Conservation (phyloP, 1,139 yeast genomes). For the Wickerhamomyces sp. region DNA sequence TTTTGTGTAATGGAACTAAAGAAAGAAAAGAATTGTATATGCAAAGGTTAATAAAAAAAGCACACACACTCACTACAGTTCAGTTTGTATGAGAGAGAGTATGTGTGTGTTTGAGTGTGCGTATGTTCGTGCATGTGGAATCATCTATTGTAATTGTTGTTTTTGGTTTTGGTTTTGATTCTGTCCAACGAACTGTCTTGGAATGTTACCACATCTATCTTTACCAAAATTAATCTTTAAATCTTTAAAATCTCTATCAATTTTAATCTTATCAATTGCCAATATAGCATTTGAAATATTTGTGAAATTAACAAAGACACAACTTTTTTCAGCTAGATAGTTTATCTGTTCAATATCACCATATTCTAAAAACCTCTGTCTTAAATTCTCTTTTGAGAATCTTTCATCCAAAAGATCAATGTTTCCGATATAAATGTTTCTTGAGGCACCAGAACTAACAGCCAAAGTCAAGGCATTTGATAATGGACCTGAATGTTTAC, state of each 20-base stretch:
- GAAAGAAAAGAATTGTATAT: too few species aligned
- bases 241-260: constrained; percentile 39
- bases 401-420: constrained; percentile 35
- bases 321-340: constrained; percentile 72
- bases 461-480: constrained; percentile 78
- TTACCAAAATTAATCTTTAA: constrained; percentile 35
- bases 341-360: constrained; percentile 96
- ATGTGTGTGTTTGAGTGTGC: too few species aligned
- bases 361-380: constrained; percentile 70
- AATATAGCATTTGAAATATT: constrained; percentile 82
- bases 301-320: constrained; percentile 91
- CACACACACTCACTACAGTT: too few species aligned
- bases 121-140: constrained; percentile 2
- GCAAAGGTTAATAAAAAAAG: too few species aligned
- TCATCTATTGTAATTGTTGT: constrained; percentile 5
- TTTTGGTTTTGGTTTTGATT: constrained; percentile 7
- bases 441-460: constrained; percentile 89
- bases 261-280: constrained; percentile 67
- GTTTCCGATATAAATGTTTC: constrained; percentile 86
- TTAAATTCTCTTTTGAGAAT: constrained; percentile 47
- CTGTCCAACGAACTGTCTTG: constrained; percentile 28
- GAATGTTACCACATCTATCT: constrained; percentile 82
- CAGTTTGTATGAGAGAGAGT: too few species aligned
- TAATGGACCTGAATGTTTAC: constrained; percentile 87
- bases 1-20: too few species aligned